phyloP scores from a whole-genome alignment of 176 grass and related monocot genomes.

The Hyparrhenia diplandra region DNA sequence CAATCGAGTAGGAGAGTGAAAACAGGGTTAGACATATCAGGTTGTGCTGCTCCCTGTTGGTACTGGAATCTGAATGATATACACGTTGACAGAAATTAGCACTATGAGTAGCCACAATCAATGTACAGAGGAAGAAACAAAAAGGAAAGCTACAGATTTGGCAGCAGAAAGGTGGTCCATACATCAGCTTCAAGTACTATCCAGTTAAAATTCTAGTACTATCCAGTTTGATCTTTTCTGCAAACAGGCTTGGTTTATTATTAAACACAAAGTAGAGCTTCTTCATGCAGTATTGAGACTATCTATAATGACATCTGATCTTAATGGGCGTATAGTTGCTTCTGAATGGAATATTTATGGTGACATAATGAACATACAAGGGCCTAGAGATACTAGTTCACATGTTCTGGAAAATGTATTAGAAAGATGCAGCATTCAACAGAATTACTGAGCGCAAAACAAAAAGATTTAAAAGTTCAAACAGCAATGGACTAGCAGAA shows the following conservation, averaged over 20 bases:
- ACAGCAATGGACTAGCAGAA: neutral
- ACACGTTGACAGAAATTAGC: neutral
- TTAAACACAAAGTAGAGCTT: neutral
- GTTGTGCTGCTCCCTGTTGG: neutral
- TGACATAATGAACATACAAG: neutral
- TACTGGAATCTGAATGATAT: slow-evolving; percentile 18
- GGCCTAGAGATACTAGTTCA: neutral
- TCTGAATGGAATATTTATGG: neutral
- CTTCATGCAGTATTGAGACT: neutral
- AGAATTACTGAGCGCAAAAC: neutral
- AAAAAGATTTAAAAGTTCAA: neutral
- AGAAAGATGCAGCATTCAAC: too few relatives aligned
- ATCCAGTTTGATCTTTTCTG: slow-evolving; percentile 13
- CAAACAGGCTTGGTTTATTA: neutral
- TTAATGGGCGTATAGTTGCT: neutral
- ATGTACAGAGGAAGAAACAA: neutral
- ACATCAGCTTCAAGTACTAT: slow-evolving; percentile 26
- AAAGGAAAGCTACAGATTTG: neutral
- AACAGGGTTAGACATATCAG: slow-evolving; percentile 30
- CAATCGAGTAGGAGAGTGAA: slow-evolving; percentile 16
- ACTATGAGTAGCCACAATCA: slow-evolving; percentile 5
- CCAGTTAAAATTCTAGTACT: slow-evolving; percentile 8
- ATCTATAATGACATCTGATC: neutral
- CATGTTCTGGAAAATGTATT: neutral
- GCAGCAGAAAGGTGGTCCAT: slow-evolving; percentile 19